Percentiles rank a stretch among this genome's conserved stretches.
Evolutionary conservation across 352 stramenopile genomes (phyloP).

Genomic region (Phytophthora hibernalis): DNA sequence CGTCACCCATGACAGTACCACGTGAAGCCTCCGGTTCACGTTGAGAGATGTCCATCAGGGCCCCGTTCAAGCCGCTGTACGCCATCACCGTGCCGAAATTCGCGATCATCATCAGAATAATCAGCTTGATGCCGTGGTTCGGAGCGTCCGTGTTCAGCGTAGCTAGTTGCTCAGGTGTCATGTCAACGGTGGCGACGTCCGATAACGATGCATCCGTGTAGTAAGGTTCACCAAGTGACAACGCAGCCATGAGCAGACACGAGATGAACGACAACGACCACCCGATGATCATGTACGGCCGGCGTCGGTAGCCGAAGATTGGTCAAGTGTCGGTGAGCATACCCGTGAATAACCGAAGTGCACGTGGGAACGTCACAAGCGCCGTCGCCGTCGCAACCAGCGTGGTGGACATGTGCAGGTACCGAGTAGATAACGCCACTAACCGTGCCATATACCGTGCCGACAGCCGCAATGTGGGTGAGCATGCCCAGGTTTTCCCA

Average conservation of each 20-base stretch:
- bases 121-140: constrained; percentile 50
- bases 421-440: constrained; percentile 50
- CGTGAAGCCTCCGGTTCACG: constrained; percentile 45
- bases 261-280: constrained; percentile 49
- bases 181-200: constrained; percentile 31
- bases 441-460: constrained; percentile 40
- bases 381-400: constrained; percentile 50
- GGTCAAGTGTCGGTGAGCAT: constrained; percentile 78
- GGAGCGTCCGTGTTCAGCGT: constrained; percentile 50
- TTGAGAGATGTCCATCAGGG: constrained; percentile 63
- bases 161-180: constrained; percentile 43
- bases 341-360: constrained; percentile 62
- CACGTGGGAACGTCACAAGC: constrained; percentile 51
- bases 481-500: constrained; percentile 44
- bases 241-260: constrained; percentile 50
- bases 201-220: constrained; percentile 40
- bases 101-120: constrained; percentile 73
- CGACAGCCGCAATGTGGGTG: constrained; percentile 40
- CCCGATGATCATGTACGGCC: constrained; percentile 86
- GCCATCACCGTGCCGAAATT: constrained; percentile 81
- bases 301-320: constrained; percentile 77
- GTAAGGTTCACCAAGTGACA: constrained; percentile 54
- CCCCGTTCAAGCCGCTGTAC: constrained; percentile 70
- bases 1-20: constrained; percentile 43
- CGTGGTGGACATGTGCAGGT: constrained; percentile 60